Base-by-base conservation (phyloP, 495 filamentous ascomycete species). In the Gamarada debralockiae region DNA sequence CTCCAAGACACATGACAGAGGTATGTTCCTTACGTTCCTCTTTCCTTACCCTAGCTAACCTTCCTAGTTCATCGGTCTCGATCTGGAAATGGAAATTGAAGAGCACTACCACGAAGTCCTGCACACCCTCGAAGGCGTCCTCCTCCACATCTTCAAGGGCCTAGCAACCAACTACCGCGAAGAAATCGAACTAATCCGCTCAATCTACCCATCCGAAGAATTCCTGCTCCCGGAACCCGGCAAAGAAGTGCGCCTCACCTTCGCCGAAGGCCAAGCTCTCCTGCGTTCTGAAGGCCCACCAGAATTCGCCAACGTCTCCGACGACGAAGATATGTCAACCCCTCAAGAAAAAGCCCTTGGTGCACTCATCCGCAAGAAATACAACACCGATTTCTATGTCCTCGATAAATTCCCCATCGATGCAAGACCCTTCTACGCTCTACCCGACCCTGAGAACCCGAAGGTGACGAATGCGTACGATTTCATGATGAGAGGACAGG, bases 21-120 rank as follows among this genome's bases (percentile, higher is more conserved):
- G 69, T 72, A 61, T 45, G 36, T 52, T 43, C 12, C 36, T 34
- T 36, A n/a, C 7, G 10, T 24, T 36, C 13, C 13, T n/a, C 29
- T 43, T 14, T 10, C 20, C 5, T 2, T 0, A 34, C 23, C 10
- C 3, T 48, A 20, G 13, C 56, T 53, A 34, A 53, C n/a, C 18
- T 21, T 27, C 1, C n/a, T 46, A 74, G 82, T 98, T 96, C 71
- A 90, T 89, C 38, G 93, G 93, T 68, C 87, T 98, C 53, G 93
- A 98, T 88, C 74, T 97, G 63, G 93, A 97, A 66, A 97, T 96
- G 87, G 90, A 90, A 31, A 96, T 97, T 68, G 79, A 86, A 48
- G 73, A 88, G 50, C 79, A 90, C 70, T 97, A 97, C 72, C 81
- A 87, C 65, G 93, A 98, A 67, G 90, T 95, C 33, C 70, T 89